A percentile compares a stretch with the other conserved stretches of the same genome.
Evolutionary conservation across 2,329 filamentous ascomycete species (phyloP).

Genomic region (Botrytis fabae): DNA sequence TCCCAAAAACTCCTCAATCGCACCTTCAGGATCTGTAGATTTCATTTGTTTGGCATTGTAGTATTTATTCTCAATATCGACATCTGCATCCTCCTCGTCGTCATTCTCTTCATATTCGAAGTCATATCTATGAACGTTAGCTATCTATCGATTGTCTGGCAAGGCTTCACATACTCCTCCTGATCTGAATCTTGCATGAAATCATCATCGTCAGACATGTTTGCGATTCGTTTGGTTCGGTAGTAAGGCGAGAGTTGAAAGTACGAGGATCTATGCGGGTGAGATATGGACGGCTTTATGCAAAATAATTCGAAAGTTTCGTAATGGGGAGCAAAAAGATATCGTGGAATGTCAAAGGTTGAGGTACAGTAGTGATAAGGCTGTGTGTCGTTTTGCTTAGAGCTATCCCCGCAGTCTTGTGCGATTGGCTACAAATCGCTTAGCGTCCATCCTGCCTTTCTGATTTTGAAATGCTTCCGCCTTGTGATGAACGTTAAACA

Average conservation of each 20-base stretch:
- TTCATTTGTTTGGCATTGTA: constrained; percentile 99
- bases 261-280: neutral
- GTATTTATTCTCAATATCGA: constrained; percentile 99
- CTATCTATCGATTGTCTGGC: constrained; percentile 16
- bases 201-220: constrained; percentile 66
- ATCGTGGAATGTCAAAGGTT: neutral
- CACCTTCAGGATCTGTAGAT: constrained; percentile 78
- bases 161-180: constrained; percentile 63
- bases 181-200: constrained; percentile 93
- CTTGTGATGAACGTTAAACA: neutral
- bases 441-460: constrained; percentile 6
- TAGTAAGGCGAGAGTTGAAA: neutral
- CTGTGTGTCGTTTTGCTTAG: constrained; percentile 18
- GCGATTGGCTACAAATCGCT: constrained; percentile 16
- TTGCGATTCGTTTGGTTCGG: constrained; percentile 26
- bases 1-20: constrained; percentile 88
- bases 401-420: constrained; percentile 6
- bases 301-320: neutral
- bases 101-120: constrained; percentile 95
- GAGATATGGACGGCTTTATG: neutral
- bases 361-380: constrained; percentile 22
- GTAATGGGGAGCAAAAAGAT: neutral
- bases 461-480: constrained; percentile 13
- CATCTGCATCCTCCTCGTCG: constrained; percentile 81
- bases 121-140: constrained; percentile 65